Percentiles rank a stretch among this genome's conserved stretches.
Conservation (phyloP, 2,329 filamentous ascomycete species). For the Eutypella sp. region DNA sequence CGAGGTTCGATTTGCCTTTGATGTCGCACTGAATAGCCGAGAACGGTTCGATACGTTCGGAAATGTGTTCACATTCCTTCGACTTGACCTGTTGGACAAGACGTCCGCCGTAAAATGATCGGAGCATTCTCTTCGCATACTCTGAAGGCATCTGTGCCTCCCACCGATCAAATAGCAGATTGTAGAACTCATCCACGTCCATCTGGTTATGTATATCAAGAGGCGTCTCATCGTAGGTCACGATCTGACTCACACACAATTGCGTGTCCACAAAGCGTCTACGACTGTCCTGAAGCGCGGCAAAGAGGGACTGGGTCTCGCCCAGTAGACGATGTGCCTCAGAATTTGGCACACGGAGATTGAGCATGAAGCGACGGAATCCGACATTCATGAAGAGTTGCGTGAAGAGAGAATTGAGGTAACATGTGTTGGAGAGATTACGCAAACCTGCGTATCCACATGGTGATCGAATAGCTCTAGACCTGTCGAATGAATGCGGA, state of each 20-base stretch:
- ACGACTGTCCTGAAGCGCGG: constrained; percentile 77
- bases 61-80: constrained; percentile 90
- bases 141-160: constrained; percentile 70
- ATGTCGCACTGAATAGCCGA: constrained; percentile 95
- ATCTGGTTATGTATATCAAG: constrained; percentile 91
- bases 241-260: constrained; percentile 68
- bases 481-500: constrained; percentile 57
- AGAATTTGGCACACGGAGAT: constrained; percentile 51
- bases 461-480: constrained; percentile 63
- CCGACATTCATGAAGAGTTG: constrained; percentile 94
- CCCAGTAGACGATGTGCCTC: constrained; percentile 62
- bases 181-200: constrained; percentile 98
- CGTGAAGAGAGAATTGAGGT: constrained; percentile 89
- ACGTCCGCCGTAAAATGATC: constrained; percentile 84
- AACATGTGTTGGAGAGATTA: constrained; percentile 94
- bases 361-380: constrained; percentile 81
- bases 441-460: constrained; percentile 85
- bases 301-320: constrained; percentile 78
- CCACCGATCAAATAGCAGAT: constrained; percentile 85
- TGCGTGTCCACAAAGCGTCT: constrained; percentile 69
- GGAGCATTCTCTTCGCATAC: constrained; percentile 67
- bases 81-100: constrained; percentile 94
- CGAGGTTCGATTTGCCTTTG: constrained; percentile 77
- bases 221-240: constrained; percentile 72
- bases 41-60: constrained; percentile 83